Evolutionary conservation across 1,139 yeast genomes (phyloP).

Genomic region (Scheffersomyces quercinus): DNA sequence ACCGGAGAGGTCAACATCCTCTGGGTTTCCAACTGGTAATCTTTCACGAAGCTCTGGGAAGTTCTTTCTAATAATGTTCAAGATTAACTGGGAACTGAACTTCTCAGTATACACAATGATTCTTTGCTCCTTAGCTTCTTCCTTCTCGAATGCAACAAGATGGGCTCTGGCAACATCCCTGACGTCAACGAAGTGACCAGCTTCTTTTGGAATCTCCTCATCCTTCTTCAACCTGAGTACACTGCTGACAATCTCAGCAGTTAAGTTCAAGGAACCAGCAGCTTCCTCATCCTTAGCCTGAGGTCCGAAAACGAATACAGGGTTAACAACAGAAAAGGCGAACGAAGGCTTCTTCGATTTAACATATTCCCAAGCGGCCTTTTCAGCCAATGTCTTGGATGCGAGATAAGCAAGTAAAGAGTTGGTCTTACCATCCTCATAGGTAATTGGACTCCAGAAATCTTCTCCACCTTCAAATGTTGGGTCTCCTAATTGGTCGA

Average conservation of each 20-base stretch:
- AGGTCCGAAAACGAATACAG: constrained; percentile 25
- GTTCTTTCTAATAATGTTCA: constrained; percentile 24
- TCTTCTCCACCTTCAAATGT: constrained; percentile 23
- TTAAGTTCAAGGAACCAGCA: constrained; percentile 22
- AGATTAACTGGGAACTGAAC: constrained; percentile 32
- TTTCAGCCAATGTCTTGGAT: constrained; percentile 55
- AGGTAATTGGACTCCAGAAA: constrained; percentile 39
- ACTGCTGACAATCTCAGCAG: constrained; percentile 30
- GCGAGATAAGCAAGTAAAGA: constrained; percentile 43
- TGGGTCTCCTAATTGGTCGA: constrained; percentile 8
- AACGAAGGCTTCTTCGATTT: constrained; percentile 15
- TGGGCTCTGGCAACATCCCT: constrained; percentile 51
- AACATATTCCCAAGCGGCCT: constrained; percentile 49
- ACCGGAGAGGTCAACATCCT: constrained; percentile 6
- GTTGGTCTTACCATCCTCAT: constrained; percentile 28
- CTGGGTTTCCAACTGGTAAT: constrained; percentile 7
- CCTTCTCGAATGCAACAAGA: constrained; percentile 29
- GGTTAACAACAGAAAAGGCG: constrained; percentile 15
- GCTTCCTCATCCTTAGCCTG: constrained; percentile 22
- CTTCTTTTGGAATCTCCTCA: constrained; percentile 13
- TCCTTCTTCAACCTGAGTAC: constrained; percentile 16
- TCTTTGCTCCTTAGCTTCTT: constrained; percentile 26
- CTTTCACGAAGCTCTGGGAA: constrained; percentile 7
- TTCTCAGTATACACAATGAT: constrained; percentile 28
- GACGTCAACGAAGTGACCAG: constrained; percentile 13